Percentiles rank a stretch among this genome's conserved stretches.
Conservation (phyloP, 345 rosid genomes). For the Erucastrum elatum region DNA sequence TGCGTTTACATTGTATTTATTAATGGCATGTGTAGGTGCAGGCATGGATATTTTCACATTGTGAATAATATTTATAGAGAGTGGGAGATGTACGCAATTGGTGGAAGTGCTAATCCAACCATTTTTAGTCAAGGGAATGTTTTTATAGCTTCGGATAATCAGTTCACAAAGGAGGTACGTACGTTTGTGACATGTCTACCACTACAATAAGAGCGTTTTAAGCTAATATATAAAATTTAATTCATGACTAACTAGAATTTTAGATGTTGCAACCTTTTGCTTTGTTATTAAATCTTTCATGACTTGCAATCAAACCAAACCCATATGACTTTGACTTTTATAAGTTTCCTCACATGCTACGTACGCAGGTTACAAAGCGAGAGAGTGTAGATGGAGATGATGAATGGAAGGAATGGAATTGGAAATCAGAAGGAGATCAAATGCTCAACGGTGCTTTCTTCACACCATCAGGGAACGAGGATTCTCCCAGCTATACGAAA, state of each 20-base stretch:
- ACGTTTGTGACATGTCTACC: constrained; percentile 1
- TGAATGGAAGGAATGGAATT: constrained; percentile 65
- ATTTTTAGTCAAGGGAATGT: constrained; percentile 71
- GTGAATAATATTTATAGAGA: constrained; percentile 59
- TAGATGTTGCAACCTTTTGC: no score
- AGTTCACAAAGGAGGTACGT: constrained; percentile 54
- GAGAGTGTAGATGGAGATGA: constrained; percentile 34
- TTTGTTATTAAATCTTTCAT: neutral
- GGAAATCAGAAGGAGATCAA: constrained; percentile 69
- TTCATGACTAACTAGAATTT: neutral
- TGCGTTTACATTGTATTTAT: neutral
- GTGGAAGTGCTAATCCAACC: constrained; percentile 77
- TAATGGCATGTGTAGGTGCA: constrained; percentile 46
- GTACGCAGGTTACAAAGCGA: constrained; percentile 59
- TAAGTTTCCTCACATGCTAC: neutral
- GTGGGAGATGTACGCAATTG: constrained; percentile 72
- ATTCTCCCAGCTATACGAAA: constrained; percentile 51
- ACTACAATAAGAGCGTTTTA: neutral
- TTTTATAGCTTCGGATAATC: constrained; percentile 53
- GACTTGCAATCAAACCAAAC: neutral
- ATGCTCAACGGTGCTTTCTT: constrained; percentile 70
- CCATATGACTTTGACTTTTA: neutral
- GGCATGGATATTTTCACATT: constrained; percentile 73
- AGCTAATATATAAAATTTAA: neutral
- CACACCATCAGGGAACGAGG: constrained; percentile 53